Evolutionary conservation across 345 rosid species (phyloP).

Genomic region (Eucalyptus sideroxylon): DNA sequence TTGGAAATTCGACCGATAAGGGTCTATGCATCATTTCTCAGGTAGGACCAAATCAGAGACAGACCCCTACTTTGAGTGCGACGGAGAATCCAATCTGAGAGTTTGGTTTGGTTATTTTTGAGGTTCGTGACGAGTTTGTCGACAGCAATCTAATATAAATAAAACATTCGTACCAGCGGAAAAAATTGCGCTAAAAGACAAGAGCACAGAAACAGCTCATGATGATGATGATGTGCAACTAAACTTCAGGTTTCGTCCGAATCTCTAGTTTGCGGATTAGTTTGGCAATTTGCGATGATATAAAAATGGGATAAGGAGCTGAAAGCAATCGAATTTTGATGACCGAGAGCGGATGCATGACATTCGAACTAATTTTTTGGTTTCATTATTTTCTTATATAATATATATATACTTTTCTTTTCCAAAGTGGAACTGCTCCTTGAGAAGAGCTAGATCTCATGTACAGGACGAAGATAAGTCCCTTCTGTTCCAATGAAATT

Average conservation of each 20-base stretch:
- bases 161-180: not conserved
- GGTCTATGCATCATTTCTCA: not conserved
- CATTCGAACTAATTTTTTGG: not conserved
- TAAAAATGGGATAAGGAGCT: not conserved
- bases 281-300: not conserved
- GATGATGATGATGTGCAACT: not conserved
- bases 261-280: not conserved
- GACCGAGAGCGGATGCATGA: not conserved
- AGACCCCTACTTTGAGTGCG: not conserved
- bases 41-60: not conserved
- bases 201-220: not conserved
- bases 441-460: not conserved
- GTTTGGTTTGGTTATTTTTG: not conserved
- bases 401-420: not conserved
- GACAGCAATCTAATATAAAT: not conserved
- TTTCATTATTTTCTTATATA: not conserved
- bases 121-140: not conserved
- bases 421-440: not conserved
- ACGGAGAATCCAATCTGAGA: not conserved
- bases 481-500: not conserved
- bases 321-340: not conserved
- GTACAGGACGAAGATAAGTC: not conserved
- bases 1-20: not conserved
- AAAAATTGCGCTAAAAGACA: not conserved
- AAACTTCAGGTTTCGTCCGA: not conserved